phyloP scores from a whole-genome alignment of 208 protist genomes.

The Trypanosoma scelopori region DNA sequence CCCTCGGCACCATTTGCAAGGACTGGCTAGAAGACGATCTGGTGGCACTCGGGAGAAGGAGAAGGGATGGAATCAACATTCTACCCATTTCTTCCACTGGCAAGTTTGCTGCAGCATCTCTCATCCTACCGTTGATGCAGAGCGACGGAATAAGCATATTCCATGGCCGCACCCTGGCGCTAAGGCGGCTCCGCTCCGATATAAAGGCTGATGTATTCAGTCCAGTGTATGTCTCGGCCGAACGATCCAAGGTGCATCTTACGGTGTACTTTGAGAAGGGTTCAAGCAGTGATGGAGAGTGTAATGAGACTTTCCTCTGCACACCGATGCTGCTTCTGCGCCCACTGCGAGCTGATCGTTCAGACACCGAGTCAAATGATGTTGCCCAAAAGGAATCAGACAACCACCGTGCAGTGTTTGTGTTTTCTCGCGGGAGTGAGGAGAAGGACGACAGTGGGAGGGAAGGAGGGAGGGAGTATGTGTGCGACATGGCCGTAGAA shows the following conservation, averaged over 20 bases:
- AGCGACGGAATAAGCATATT: not conserved
- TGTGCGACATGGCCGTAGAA: not conserved
- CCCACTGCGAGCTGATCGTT: not conserved
- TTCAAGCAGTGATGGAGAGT: no score
- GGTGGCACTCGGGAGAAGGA: not conserved
- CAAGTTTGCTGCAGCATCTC: constrained; percentile 3
- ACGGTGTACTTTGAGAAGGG: constrained; percentile 1
- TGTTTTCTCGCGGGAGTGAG: not conserved
- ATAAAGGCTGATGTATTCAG: not conserved
- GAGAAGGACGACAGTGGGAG: not conserved
- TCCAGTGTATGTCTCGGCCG: not conserved
- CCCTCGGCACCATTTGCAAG: not conserved
- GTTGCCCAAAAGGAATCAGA: no score
- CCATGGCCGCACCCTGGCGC: not conserved
- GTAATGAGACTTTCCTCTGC: not conserved
- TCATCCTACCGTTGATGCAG: constrained; percentile 6
- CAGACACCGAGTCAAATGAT: not conserved
- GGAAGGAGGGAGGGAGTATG: not conserved
- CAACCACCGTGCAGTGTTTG: not conserved
- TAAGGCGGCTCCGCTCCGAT: not conserved
- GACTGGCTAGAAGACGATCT: not conserved
- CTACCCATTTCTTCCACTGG: not conserved
- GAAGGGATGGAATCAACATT: no score
- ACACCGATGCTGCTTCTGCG: constrained; percentile 3
- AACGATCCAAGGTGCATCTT: not conserved